These are phyloP conservation scores for Geranomyces michiganensis DNA, from an alignment of 192 early-diverging fungal species.

Conservation along the genomic window DNA sequence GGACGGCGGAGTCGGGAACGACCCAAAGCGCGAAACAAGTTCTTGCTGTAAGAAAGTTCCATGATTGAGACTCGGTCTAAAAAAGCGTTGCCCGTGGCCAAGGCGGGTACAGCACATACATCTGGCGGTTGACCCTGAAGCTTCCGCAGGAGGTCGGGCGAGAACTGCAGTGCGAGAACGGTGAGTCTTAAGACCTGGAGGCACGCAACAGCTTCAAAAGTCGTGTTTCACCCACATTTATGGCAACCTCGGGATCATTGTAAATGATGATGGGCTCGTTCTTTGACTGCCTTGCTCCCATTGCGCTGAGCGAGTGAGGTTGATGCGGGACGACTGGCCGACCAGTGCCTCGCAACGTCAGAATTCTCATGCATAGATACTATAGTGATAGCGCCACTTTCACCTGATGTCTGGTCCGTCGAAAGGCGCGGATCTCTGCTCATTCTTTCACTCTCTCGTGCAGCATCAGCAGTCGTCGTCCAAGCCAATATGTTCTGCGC, in stretches of 20 bases:
- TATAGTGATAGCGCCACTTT: too few species aligned
- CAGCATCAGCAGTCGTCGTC: too few species aligned
- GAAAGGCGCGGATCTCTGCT: too few species aligned
- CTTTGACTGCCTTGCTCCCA: slow-evolving; percentile 35
- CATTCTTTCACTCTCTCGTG: too few species aligned
- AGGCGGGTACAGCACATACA: slow-evolving; percentile 6
- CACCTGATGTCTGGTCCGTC: too few species aligned
- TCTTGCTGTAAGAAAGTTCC: neutral
- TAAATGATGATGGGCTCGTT: slow-evolving; percentile 38
- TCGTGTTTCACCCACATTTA: slow-evolving; percentile 14
- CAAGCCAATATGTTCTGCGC: slow-evolving; percentile 43
- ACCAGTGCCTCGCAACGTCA: too few species aligned
- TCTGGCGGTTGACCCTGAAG: slow-evolving; percentile 34
- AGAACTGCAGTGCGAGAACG: slow-evolving; percentile 9
- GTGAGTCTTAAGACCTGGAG: too few species aligned
- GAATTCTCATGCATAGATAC: too few species aligned
- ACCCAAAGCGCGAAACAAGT: slow-evolving; percentile 3
- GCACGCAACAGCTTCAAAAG: neutral
- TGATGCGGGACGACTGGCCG: too few species aligned
- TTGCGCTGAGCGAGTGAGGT: neutral
- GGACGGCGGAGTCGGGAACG: neutral
- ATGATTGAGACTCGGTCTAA: neutral
- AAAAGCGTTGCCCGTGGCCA: too few species aligned
- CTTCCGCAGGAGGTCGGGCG: slow-evolving; percentile 35
- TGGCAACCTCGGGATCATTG: slow-evolving; percentile 38